Evolutionary conservation across 2,329 filamentous ascomycete species (phyloP).

Genomic region (Aspergillus sp.): DNA sequence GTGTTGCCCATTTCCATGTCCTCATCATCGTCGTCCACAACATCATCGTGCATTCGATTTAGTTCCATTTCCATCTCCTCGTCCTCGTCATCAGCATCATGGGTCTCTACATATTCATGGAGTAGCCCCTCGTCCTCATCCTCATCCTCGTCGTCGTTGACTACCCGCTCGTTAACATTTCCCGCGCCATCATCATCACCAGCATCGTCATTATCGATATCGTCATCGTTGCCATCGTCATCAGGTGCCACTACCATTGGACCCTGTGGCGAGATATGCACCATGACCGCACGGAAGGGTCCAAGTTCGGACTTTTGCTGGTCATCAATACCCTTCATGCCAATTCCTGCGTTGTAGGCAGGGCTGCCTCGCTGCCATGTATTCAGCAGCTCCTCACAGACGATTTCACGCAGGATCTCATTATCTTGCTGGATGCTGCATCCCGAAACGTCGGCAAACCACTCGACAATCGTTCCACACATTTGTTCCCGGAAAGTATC

Average conservation of each 20-base stretch:
- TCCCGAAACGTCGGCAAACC: constrained; percentile 86
- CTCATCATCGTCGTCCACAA: not conserved
- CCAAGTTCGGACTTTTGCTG: constrained; percentile 57
- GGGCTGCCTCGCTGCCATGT: constrained; percentile 81
- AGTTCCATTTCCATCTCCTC: constrained; percentile 25
- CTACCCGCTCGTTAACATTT: constrained; percentile 31
- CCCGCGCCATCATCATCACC: constrained; percentile 26
- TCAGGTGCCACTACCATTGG: constrained; percentile 40
- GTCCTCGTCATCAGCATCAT: constrained; percentile 42
- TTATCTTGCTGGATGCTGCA: constrained; percentile 76
- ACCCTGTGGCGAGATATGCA: constrained; percentile 35
- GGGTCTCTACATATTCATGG: constrained; percentile 36
- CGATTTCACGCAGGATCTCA: constrained; percentile 65
- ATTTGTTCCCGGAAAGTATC: constrained; percentile 97
- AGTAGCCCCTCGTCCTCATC: constrained; percentile 39
- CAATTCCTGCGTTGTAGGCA: constrained; percentile 69
- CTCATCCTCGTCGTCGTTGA: constrained; percentile 40
- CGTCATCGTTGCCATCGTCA: constrained; percentile 36
- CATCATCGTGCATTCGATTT: constrained; percentile 12
- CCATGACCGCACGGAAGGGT: constrained; percentile 31
- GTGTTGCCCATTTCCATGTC: constrained; percentile 46
- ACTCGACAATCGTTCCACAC: constrained; percentile 96
- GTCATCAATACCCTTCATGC: constrained; percentile 71
- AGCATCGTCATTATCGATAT: constrained; percentile 33
- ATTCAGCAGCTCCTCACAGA: constrained; percentile 86